Base-by-base conservation (phyloP, 2,329 filamentous ascomycete genomes). In the Trichoderma harzianum region DNA sequence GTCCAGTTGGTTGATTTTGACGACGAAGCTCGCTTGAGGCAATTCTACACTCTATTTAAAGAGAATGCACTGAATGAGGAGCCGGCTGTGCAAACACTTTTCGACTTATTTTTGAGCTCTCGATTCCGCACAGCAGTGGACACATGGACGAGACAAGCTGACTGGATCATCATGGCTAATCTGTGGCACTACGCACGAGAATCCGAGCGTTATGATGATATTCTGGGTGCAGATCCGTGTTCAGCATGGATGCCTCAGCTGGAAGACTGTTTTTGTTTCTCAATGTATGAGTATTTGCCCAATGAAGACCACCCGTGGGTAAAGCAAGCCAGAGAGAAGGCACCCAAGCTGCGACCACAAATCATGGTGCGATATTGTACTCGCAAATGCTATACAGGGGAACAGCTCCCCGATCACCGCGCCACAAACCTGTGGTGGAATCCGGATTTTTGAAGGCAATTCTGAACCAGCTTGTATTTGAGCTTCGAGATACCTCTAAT, bases 341-440 rank as follows among this genome's bases (percentile, higher is more conserved):
- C 51, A 51, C 64, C 64, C 32, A 68, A 18, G 18, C 51, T 68
- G 39, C 47, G 64, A 12, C 64, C 64, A 24, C 28, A 57, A 39
- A 58, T 68, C 30, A n/a, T 68, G 51, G 51, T 68, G 47, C 47
- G 64, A 68, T 68, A 58, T 68, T 68, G 64, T 39, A 58, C 47
- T 18, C 34, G 21, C 64, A 34, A 58, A 28, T 68, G 64, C 36
- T 57, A 58, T 30, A 39, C 55, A 26, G 26, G 26, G 30, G 51
- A 39, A 3, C 47, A n/a, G 26, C 4, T 34, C 12, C n/a, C 28
- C 5, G 47, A 51, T 24, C n/a, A 51, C 6, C n/a, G 10, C 11
- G 47, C 47, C 5, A 51, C 21, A 24, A 51, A 24, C 11, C 11
- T 51, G 47, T 24, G 47, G 47, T 51, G 47, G 47, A 51, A 51